phyloP scores from a whole-genome alignment of 805 yeast species.

The Pichia gijzeniarum region DNA sequence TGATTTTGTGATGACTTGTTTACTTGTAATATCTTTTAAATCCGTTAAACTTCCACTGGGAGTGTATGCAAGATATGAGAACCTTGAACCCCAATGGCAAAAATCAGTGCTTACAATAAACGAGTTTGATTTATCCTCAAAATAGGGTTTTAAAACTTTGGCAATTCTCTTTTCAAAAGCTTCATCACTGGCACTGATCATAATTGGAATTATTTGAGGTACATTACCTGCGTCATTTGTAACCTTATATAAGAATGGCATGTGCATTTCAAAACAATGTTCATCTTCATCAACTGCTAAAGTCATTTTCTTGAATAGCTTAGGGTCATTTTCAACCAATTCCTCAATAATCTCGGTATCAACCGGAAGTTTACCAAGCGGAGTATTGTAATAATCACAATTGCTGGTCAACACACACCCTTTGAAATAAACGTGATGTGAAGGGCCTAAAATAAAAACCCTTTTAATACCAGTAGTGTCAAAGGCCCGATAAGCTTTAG shows the following conservation, averaged over 20 bases:
- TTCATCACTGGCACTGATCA: constrained; percentile 60
- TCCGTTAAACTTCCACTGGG: constrained; percentile 27
- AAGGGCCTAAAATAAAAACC: constrained; percentile 83
- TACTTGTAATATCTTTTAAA: constrained; percentile 14
- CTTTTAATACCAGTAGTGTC: constrained; percentile 52
- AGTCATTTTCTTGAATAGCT: constrained; percentile 50
- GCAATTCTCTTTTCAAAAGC: constrained; percentile 41
- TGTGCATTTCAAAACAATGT: constrained; percentile 93
- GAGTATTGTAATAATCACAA: constrained; percentile 63
- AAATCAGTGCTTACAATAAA: constrained; percentile 86
- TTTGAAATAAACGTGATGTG: constrained; percentile 79
- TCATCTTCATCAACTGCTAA: constrained; percentile 67
- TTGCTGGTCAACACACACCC: constrained; percentile 49
- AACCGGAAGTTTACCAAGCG: constrained; percentile 68
- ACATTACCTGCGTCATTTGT: constrained; percentile 29
- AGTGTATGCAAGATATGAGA: constrained; percentile 51
- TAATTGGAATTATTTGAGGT: constrained; percentile 60
- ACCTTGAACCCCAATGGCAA: constrained; percentile 86
- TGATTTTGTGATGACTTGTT: neutral
- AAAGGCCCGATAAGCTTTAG: constrained; percentile 68
- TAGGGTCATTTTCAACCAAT: constrained; percentile 31
- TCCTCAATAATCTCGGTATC: constrained; percentile 43
- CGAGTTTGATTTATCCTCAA: constrained; percentile 49
- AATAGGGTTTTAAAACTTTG: constrained; percentile 41
- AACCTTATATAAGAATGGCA: constrained; percentile 60